phyloP scores from a whole-genome alignment of 257 asterid species.

The Penstemon davidsonii region DNA sequence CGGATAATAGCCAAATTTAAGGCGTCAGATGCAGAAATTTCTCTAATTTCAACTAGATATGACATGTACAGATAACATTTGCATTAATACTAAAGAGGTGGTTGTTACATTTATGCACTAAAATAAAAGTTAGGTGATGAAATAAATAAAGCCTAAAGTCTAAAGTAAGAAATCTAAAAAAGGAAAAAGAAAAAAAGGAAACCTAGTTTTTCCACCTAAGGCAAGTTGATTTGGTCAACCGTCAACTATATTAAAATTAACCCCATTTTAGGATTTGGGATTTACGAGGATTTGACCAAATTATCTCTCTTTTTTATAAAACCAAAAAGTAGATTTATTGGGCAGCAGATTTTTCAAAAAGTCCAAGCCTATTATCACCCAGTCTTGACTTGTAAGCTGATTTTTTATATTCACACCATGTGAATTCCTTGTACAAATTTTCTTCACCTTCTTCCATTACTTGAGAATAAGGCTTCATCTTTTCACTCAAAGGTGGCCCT shows the following conservation, averaged over 20 bases:
- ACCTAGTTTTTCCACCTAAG: constrained; percentile 23
- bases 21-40: neutral
- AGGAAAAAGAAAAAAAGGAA: neutral
- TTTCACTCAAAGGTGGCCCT: constrained; percentile 56
- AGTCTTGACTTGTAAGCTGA: constrained; percentile 60
- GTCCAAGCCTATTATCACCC: constrained; percentile 52
- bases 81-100: constrained; percentile 17
- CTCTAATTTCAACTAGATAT: neutral
- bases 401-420: constrained; percentile 70
- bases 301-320: neutral
- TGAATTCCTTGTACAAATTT: constrained; percentile 59
- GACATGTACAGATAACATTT: neutral
- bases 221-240: constrained; percentile 32
- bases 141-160: neutral
- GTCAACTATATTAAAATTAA: neutral
- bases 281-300: constrained; percentile 3
- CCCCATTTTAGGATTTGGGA: constrained; percentile 12
- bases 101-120: constrained; percentile 19
- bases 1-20: neutral
- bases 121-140: constrained; percentile 9
- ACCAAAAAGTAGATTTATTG: neutral
- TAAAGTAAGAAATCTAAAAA: neutral
- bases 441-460: constrained; percentile 61
- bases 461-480: constrained; percentile 43
- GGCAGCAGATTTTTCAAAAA: constrained; percentile 41